phyloP scores from a whole-genome alignment of 208 protist species.

The Trichomonas tenax region DNA sequence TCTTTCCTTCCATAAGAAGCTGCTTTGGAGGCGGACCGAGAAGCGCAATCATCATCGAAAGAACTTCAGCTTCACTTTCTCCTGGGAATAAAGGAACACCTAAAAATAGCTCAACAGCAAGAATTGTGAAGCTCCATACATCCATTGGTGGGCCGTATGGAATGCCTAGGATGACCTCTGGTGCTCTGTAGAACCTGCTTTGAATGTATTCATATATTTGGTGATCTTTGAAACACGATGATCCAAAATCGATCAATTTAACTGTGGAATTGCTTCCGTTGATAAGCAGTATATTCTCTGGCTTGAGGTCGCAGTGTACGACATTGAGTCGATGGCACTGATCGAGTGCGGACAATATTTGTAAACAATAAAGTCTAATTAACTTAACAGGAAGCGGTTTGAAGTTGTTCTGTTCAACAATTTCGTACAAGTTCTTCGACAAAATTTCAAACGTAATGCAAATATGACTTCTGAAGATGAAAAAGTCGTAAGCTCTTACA shows the following conservation, averaged over 20 bases:
- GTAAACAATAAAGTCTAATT: background rate
- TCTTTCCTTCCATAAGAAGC: background rate
- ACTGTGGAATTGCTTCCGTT: background rate
- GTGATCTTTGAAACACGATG: background rate
- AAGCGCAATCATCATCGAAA: background rate
- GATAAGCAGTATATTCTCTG: background rate
- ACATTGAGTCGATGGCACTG: background rate
- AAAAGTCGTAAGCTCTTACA: background rate
- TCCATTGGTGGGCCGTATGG: constrained; percentile 43
- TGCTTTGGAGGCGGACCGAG: background rate
- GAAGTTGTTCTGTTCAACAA: background rate
- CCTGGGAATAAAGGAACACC: constrained; percentile 39
- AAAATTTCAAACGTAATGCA: background rate
- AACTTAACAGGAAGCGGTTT: background rate
- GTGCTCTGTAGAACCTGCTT: constrained; percentile 43
- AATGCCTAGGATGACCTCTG: constrained; percentile 45
- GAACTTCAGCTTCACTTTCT: background rate
- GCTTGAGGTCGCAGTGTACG: background rate
- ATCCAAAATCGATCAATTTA: constrained; percentile 3
- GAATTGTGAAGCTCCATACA: constrained; percentile 43
- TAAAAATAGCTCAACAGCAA: constrained; percentile 39
- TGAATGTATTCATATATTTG: constrained; percentile 36
- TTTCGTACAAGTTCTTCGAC: background rate
- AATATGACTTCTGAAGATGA: background rate
- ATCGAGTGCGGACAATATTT: background rate